Percentiles rank a stretch among this genome's conserved stretches.
These are phyloP conservation scores for Pseudogymnoascus sp. DNA, from an alignment of 2,329 filamentous ascomycete genomes.

Conservation along the genomic window DNA sequence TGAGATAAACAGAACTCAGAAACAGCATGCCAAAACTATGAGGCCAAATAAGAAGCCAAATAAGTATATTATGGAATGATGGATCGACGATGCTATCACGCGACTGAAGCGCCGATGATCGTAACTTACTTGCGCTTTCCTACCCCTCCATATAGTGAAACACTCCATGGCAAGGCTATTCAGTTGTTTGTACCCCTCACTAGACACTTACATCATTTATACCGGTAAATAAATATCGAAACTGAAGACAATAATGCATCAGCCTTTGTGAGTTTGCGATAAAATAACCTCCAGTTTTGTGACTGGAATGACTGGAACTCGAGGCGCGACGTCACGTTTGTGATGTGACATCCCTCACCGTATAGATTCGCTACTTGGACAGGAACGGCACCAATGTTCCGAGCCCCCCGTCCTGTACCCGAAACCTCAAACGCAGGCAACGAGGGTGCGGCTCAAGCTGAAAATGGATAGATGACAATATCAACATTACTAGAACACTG, in stretches of 20 bases:
- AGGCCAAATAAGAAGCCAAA: not conserved
- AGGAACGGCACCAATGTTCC: not conserved
- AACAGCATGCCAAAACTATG: not conserved
- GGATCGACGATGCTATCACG: too few relatives aligned
- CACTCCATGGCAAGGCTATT: too few relatives aligned
- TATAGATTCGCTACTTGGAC: not conserved
- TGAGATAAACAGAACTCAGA: not conserved
- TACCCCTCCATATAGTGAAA: not conserved
- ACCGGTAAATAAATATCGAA: not conserved
- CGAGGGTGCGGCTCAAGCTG: not conserved
- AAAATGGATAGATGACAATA: not conserved
- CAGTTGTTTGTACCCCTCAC: too few relatives aligned
- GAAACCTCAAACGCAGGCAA: not conserved
- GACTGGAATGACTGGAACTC: not conserved
- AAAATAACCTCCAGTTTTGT: not conserved
- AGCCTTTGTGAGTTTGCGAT: not conserved
- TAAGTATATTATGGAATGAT: not conserved
- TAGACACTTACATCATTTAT: not conserved
- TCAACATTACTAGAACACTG: not conserved
- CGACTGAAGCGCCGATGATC: not conserved
- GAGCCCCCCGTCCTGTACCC: slow-evolving; percentile 1
- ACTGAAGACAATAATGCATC: not conserved
- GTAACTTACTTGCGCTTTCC: not conserved
- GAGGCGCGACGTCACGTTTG: not conserved
- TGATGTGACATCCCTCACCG: not conserved